Evolutionary conservation across 495 filamentous ascomycete species (phyloP), one percentile per base, ranked within the genome.

Genomic region (Tirmania nivea): DNA sequence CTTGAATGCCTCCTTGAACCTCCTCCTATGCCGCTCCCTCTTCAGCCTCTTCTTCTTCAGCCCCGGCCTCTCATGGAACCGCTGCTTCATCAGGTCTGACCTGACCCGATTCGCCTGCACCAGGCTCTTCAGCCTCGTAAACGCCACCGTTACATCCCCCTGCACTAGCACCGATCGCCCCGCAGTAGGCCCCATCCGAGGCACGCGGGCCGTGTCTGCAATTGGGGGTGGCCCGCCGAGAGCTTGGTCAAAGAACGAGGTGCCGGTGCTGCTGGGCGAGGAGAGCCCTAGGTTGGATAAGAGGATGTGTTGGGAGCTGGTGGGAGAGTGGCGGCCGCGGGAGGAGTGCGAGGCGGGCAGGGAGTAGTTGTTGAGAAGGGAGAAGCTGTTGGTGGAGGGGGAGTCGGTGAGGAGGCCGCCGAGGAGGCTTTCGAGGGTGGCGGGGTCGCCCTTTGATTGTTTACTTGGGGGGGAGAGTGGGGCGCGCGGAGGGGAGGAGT

Each of bases 11-110:
- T 64, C 63, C 69, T 72, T 75, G 64, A 89, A 89, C 54, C 74
- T 70, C 65, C 39, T 67, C 66, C 72, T 69, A 76, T 80, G 85
- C 55, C 84, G 72, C 69, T 80, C 69, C 39, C 73, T 76, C 67
- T 68, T 68, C 56, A 82, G 61, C 60, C 83, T 72, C 74, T 86
- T 88, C 64, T 78, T 71, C 73, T 84, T 84, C 65, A 83, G 62
- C 4, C 80, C 81, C 2, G 75, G 72, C 49, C 81, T 67, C 70
- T 88, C 84, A 64, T 89, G 78, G 55, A 75, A 82, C 54, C 71
- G 65, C 67, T 87, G 81, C 55, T 37, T 52, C 4, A 54, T 49
- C 45, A 67, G 61, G 62, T 83, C 76, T 4, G 19, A 9, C 58
- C 57, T 65, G 17, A 88, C 65, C 12, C 57, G 68, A 62, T 87